Evolutionary conservation across 352 stramenopile genomes (phyloP), one percentile per base, ranked within the genome.

Genomic region (Pythium brachiatum): DNA sequence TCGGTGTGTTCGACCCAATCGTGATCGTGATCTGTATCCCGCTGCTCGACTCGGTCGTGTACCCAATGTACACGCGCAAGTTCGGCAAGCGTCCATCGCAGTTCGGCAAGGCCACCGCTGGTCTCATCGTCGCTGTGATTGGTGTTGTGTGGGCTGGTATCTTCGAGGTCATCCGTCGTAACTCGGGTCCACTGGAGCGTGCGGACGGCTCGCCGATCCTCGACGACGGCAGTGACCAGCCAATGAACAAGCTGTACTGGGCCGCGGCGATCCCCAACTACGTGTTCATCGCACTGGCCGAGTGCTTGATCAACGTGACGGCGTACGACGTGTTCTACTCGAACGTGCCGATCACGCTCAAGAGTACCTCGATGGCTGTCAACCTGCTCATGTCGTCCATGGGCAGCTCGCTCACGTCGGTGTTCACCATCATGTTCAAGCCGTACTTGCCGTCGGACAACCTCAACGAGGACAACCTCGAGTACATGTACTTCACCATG

Each of bases 401-500:
- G 67, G 77, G 77, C 63, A 81, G 63, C 51, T 78, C 76, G 57
- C 72, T 83, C 57, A 84, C 79, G 29, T 86, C 76, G 15, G 74
- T 75, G 31, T 86, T 88, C 65, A 86, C 78, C n/a, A 79, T 89
- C 66, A 81, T 89, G 70, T 89, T 87, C 70, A 60, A 64, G 29
- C 69, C 64, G 52, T 83, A 86, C 68, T 46, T 89, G 9, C 53
- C 59, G 36, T 65, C 61, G 18, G 64, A 89, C 69, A 52, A 88
- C 69, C 58, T 89, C 50, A 89, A 89, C 69, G 66, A 85, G 2
- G 70, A 72, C 64, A 60, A 88, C 67, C 60, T 89, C 31, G 80
- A 89, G 75, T 87, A 88, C 68, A 84, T 89, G 76, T 85, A 86
- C 68, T 89, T 84, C 67, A 72, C 68, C 0, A 67, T 88, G 39